These are phyloP conservation scores for Zygoascus bituminiphila DNA, from an alignment of 805 yeast genomes.

Conservation along the genomic window DNA sequence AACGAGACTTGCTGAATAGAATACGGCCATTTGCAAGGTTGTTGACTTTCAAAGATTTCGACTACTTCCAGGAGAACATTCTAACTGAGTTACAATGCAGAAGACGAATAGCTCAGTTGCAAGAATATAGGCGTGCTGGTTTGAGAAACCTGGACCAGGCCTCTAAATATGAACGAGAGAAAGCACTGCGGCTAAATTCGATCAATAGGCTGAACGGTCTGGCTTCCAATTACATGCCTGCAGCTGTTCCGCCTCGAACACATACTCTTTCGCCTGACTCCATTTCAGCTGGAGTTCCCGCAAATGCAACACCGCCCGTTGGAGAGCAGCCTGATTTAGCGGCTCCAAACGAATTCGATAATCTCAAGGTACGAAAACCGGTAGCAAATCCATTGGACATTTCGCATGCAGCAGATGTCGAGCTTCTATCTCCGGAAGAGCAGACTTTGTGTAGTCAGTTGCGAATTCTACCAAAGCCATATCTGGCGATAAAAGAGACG, in stretches of 20 bases:
- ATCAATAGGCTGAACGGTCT: constrained; percentile 39
- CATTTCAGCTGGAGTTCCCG: constrained; percentile 6
- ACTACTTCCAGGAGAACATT: constrained; percentile 62
- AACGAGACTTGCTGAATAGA: constrained; percentile 67
- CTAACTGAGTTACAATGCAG: constrained; percentile 71
- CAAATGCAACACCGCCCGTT: not conserved
- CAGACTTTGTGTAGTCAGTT: constrained; percentile 75
- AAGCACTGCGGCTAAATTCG: constrained; percentile 55
- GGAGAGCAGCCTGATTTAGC: not conserved
- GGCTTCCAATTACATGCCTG: constrained; percentile 21
- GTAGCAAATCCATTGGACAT: constrained; percentile 31
- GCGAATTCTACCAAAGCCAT: constrained; percentile 86
- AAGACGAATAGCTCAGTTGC: constrained; percentile 77
- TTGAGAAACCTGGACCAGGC: constrained; percentile 79
- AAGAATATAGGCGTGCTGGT: constrained; percentile 90
- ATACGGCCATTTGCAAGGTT: constrained; percentile 75
- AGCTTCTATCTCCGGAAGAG: constrained; percentile 78
- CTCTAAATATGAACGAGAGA: constrained; percentile 79
- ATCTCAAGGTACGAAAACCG: constrained; percentile 17
- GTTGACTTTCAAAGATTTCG: constrained; percentile 75
- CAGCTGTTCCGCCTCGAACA: constrained; percentile 2
- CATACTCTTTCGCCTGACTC: constrained; percentile 4
- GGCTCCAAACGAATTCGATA: not conserved
- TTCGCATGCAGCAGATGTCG: constrained; percentile 68
- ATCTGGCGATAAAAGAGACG: constrained; percentile 83